A percentile compares a stretch with the other conserved stretches of the same genome.
These are phyloP conservation scores for Lolium multiflorum DNA, from an alignment of 176 grass and related monocot species.

Conservation along the genomic window DNA sequence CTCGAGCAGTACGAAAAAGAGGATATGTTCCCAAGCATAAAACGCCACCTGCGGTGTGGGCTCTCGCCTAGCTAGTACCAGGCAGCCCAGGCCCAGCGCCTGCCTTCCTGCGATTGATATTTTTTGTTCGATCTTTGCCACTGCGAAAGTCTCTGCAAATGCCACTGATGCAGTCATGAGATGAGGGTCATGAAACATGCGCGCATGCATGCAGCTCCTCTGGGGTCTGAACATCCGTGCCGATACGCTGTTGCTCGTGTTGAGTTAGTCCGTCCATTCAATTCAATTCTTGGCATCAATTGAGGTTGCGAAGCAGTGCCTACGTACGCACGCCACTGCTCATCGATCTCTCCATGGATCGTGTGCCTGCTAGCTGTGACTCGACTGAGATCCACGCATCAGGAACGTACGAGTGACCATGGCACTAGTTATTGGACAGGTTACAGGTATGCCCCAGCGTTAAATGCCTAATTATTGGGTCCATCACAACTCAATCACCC, in stretches of 20 bases:
- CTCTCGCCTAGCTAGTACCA: neutral
- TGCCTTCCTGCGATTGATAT: neutral
- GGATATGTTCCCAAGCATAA: neutral
- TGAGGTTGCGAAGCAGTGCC: neutral
- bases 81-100: conserved; percentile 43
- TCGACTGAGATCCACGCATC: neutral
- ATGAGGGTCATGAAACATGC: neutral
- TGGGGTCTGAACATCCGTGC: conserved; percentile 49
- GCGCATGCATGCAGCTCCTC: conserved; percentile 41
- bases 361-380: neutral
- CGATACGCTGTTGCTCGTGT: conserved; percentile 22
- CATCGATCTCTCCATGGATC: neutral
- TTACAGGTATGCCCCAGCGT: conserved; percentile 43
- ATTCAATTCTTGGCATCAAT: conserved; percentile 46
- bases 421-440: too few species aligned
- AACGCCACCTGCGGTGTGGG: conserved; percentile 13
- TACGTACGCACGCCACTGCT: conserved; percentile 16
- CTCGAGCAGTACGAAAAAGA: neutral
- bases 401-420: neutral
- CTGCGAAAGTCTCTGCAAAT: conserved; percentile 29
- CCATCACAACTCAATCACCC: conserved; percentile 49
- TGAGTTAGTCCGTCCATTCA: neutral
- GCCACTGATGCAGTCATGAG: neutral
- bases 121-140: conserved; percentile 5
- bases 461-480: conserved; percentile 61